Evolutionary conservation across 2,329 filamentous ascomycete species (phyloP), one percentile per base, ranked within the genome.

Genomic region (Fonsecaea pedrosoi): DNA sequence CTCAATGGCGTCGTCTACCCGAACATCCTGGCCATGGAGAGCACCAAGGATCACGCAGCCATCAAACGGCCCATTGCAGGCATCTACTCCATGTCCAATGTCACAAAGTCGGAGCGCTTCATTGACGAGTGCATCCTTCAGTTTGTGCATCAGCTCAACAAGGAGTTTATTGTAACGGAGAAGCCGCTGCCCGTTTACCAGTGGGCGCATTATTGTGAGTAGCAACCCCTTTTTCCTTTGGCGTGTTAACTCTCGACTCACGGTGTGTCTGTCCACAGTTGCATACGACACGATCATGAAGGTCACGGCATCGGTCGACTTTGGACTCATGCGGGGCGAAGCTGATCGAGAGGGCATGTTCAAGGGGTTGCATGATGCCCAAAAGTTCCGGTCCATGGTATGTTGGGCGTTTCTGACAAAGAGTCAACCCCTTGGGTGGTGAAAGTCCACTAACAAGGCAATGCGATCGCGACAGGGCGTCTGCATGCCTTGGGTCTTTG

Each of bases 321-420:
- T 60, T 15, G 56, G 56, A 32, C 35, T 60, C 12, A 60, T 60
- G 21, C 35, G 56, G 48, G 56, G 56, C 34, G 35, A 60, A 50
- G 56, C 56, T 60, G 56, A 60, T 50, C 56, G 56, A 60, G 56
- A 60, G 15, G 56, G 56, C 56, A 60, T 60, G 56, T 60, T 60
- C 56, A 60, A 42, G 35, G 56, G 56, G 9, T 18, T 60, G 34
- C 56, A 60, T 50, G 56, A 60, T 18, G 56, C 56, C 50, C 56
- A 60, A 50, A 60, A 48, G n/a, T 60, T 60, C 56, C 35, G 56
- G 25, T 25, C 56, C 35, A 60, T 48, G 56, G 56, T 60, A 45
- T 21, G 56, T 50, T 48, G 3, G 3, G 10, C 35, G 25, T 32
- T 32, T 32, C 4, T 32, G 30, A 6, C 6, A 4, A 21, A 42